Percentiles rank a stretch among this genome's conserved stretches.
Evolutionary conservation across 179 eudicot species (phyloP).

Genomic region (Beta macrorhiza): DNA sequence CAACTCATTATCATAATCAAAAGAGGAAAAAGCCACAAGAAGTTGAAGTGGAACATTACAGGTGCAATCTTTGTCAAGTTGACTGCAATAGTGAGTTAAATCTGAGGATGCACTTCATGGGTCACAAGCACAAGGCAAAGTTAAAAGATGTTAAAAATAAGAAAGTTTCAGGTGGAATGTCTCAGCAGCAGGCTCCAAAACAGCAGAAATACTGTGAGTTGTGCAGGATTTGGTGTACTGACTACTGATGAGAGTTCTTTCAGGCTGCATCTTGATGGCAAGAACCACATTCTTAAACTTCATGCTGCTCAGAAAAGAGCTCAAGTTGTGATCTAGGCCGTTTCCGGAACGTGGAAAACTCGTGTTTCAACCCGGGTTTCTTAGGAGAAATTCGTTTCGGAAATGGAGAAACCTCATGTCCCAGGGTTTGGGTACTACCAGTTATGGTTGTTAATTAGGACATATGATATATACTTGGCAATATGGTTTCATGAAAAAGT

Average conservation of each 20-base stretch:
- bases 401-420: no score
- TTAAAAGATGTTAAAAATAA: background rate
- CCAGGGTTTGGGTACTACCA: no score
- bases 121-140: slow-evolving; percentile 10
- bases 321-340: background rate
- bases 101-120: slow-evolving; percentile 7
- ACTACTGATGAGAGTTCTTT: slow-evolving; percentile 34
- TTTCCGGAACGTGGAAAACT: no score
- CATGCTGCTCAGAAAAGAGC: slow-evolving; percentile 11
- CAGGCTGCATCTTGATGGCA: slow-evolving; percentile 42
- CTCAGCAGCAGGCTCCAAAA: background rate
- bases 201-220: slow-evolving; percentile 27
- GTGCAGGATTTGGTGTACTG: slow-evolving; percentile 40
- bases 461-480: background rate
- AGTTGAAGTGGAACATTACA: background rate
- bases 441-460: background rate
- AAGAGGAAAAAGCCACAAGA: background rate
- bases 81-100: slow-evolving; percentile 2
- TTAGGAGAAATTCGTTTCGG: no score
- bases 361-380: no score
- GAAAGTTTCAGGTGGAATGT: background rate
- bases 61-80: background rate
- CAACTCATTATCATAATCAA: background rate
- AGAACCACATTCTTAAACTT: slow-evolving; percentile 29
- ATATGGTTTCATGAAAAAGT: background rate